Evolutionary conservation across 208 protist species (phyloP), one percentile per base, ranked within the genome.

Genomic region (Herpetomonas tarakana): DNA sequence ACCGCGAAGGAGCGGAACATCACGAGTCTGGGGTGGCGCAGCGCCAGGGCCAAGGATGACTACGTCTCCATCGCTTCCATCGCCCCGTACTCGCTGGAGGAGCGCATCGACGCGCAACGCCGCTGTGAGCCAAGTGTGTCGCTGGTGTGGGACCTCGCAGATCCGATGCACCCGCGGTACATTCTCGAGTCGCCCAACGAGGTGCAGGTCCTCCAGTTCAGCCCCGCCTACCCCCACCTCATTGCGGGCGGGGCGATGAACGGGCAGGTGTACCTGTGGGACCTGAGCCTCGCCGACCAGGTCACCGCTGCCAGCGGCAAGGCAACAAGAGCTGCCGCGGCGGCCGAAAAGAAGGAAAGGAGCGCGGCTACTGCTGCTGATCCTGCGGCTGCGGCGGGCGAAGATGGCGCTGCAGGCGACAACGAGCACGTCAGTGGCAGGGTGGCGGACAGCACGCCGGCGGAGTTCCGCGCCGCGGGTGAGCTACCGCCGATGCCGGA

Each of bases 221-320:
- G 88, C 52, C 92, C 92, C 11, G 61, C 83, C 0, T 59, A 61
- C n/a, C 83, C 88, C 2, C 83, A 92, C 56, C 64, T 96, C 21
- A 71, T 97, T 18, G 90, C 70, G 1, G 92, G 92, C 50, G 92
- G 89, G 2, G 76, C 81, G 6, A 83, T 94, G 58, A 97, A 96
- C 61, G 92, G 92, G 1, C 92, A 97, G 66, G 75, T 97, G 1
- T 92, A 88, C 31, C 65, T 97, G 3, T 97, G 92, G 90, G 88
- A 97, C 51, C 67, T 97, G 22, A 86, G 71, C 44, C 57, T 77
- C 38, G 82, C 71, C 6, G 69, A 87, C 9, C 31, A 51, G 3
- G 49, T 75, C 39, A 62, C 55, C 12, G 14, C 29, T 46, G 25
- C 66, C 26, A 67, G 54, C 18, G 59, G 72, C 16, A 70, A 46